A percentile compares a stretch with the other conserved stretches of the same genome.
Conservation (phyloP, 2,329 filamentous ascomycete species). For the Epichloe sp. region DNA sequence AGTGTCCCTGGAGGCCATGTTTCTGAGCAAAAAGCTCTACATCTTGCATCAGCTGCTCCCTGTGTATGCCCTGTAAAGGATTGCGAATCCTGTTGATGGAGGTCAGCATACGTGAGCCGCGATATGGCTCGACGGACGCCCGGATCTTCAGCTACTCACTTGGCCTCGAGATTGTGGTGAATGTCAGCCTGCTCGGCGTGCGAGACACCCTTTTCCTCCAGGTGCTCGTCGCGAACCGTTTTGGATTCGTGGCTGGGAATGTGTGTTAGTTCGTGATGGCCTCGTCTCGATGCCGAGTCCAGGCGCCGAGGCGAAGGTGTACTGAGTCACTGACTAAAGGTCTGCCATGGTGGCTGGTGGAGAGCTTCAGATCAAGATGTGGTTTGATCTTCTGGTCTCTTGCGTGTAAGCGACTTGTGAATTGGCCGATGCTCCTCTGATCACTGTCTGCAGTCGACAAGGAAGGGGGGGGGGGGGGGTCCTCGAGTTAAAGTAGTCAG, state of each 20-base stretch:
- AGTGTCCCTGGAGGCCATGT: conserved; percentile 45
- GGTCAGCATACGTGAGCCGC: not conserved
- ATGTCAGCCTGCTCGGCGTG: conserved; percentile 22
- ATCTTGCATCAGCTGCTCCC: conserved; percentile 38
- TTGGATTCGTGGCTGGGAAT: conserved; percentile 8
- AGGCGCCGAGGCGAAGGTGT: not conserved
- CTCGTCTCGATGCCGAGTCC: not conserved
- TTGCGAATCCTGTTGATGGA: conserved; percentile 28
- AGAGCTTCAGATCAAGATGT: not conserved
- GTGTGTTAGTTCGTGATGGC: not conserved
- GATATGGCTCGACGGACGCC: not conserved
- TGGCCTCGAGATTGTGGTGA: conserved; percentile 28
- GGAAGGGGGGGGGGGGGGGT: conserved; percentile 6
- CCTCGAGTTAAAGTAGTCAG: conserved; percentile 5
- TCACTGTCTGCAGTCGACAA: not conserved
- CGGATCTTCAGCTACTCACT: conserved; percentile 17
- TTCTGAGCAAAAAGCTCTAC: conserved; percentile 45
- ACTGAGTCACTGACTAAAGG: conserved; percentile 8
- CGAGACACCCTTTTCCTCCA: conserved; percentile 16
- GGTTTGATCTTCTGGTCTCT: not conserved
- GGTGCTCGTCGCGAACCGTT: conserved; percentile 7
- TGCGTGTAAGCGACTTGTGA: not conserved
- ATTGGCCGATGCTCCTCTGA: not conserved
- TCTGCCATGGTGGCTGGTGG: conserved; percentile 11
- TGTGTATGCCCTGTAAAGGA: conserved; percentile 35